Evolutionary conservation across 208 protist species (phyloP).

Genomic region (Herpetomonas samuelpessoai): DNA sequence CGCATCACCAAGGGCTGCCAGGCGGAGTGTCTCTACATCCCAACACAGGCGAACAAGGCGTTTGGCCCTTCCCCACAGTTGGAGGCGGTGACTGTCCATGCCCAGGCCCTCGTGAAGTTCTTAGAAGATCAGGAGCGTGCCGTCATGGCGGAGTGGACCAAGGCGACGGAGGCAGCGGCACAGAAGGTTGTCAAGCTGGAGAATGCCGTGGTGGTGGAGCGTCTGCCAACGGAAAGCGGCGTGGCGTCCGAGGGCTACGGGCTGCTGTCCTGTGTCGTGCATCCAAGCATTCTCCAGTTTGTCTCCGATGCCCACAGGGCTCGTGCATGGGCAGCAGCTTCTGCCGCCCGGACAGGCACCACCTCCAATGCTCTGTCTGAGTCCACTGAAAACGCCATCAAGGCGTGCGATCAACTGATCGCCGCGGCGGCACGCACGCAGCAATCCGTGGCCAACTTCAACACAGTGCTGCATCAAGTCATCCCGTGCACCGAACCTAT

Average conservation of each 20-base stretch:
- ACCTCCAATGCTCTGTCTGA: not conserved
- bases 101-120: slow-evolving; percentile 28
- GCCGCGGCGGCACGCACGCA: slow-evolving; percentile 51
- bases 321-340: slow-evolving; percentile 33
- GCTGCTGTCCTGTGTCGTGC: slow-evolving; percentile 54
- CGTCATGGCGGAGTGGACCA: slow-evolving; percentile 34
- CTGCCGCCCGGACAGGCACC: not conserved
- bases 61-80: slow-evolving; percentile 46
- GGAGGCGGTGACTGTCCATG: slow-evolving; percentile 30
- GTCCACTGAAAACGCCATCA: slow-evolving; percentile 38
- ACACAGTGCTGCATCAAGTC: slow-evolving; percentile 74
- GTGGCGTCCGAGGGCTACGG: slow-evolving; percentile 17
- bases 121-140: slow-evolving; percentile 18
- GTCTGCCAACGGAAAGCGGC: slow-evolving; percentile 8
- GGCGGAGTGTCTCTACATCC: slow-evolving; percentile 53
- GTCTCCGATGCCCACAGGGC: slow-evolving; percentile 68
- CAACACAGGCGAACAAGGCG: slow-evolving; percentile 46
- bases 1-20: slow-evolving; percentile 58
- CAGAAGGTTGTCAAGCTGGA: slow-evolving; percentile 35
- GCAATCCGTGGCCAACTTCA: slow-evolving; percentile 84
- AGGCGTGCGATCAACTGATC: slow-evolving; percentile 56
- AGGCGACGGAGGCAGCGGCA: slow-evolving; percentile 33
- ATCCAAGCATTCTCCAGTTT: slow-evolving; percentile 55
- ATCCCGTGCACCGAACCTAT: slow-evolving; percentile 72
- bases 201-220: slow-evolving; percentile 41